A percentile compares a stretch with the other conserved stretches of the same genome.
Evolutionary conservation across 768 basidiomycete species (phyloP).

Genomic region (Arthromyces matolae): DNA sequence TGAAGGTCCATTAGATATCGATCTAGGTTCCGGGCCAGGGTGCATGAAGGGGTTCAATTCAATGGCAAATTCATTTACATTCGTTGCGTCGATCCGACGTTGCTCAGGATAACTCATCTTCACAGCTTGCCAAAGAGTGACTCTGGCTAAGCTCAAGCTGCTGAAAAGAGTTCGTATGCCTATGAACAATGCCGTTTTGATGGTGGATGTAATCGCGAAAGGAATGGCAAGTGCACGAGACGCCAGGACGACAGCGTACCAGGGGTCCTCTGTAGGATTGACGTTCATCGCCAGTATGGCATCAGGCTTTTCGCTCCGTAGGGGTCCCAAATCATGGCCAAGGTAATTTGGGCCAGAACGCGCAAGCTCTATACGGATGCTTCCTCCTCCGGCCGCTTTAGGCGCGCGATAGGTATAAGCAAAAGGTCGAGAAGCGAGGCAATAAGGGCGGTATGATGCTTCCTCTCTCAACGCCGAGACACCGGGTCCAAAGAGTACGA

Average conservation of each 20-base stretch:
- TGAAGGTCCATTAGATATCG: slow-evolving; percentile 3
- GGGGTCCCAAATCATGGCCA: slow-evolving; percentile 3
- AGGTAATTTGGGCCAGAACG: slow-evolving; percentile 14
- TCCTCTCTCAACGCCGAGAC: slow-evolving; percentile 28
- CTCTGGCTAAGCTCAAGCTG: background rate
- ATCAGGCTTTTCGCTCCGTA: slow-evolving; percentile 28
- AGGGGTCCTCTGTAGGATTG: slow-evolving; percentile 34
- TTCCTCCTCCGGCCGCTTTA: slow-evolving; percentile 32
- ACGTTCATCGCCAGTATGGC: slow-evolving; percentile 41
- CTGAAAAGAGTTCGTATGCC: background rate
- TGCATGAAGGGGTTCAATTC: slow-evolving; percentile 21
- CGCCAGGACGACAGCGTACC: slow-evolving; percentile 31
- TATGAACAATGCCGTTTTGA: background rate
- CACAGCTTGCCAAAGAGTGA: slow-evolving; percentile 2
- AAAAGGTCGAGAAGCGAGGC: slow-evolving; percentile 26
- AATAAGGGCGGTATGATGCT: slow-evolving; percentile 23
- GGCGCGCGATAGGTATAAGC: slow-evolving; percentile 34
- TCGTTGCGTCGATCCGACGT: background rate
- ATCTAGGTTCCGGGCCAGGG: slow-evolving; percentile 12
- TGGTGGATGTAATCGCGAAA: slow-evolving; percentile 18
- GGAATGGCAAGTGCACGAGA: slow-evolving; percentile 24
- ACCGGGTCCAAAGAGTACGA: slow-evolving; percentile 37
- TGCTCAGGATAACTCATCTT: slow-evolving; percentile 1
- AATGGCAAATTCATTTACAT: slow-evolving; percentile 1
- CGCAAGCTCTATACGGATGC: slow-evolving; percentile 33